These are phyloP conservation scores for Chrysoporthe cubensis DNA, from an alignment of 2,329 filamentous ascomycete species.

Conservation along the genomic window DNA sequence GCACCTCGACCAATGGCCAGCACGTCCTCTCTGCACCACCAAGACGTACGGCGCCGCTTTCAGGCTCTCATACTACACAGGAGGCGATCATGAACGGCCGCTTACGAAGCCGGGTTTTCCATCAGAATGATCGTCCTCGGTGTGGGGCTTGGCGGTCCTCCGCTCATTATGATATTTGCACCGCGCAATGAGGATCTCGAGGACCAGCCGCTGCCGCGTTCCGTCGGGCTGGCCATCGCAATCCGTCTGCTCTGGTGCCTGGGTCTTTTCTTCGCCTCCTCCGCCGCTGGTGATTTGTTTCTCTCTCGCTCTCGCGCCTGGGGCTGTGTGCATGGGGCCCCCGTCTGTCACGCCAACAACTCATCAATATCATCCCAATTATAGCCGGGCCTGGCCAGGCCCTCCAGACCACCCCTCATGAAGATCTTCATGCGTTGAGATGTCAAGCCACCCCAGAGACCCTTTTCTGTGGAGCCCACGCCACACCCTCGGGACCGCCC, in stretches of 20 bases:
- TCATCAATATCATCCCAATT: slow-evolving; percentile 18
- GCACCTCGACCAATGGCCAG: background rate
- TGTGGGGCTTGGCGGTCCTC: background rate
- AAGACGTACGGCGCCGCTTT: background rate
- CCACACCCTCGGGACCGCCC: background rate
- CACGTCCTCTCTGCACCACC: background rate
- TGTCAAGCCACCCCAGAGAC: slow-evolving; percentile 8
- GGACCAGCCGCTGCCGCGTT: background rate
- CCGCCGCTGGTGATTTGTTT: background rate
- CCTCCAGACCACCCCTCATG: slow-evolving; percentile 2
- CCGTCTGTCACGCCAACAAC: slow-evolving; percentile 16
- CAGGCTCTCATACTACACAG: background rate
- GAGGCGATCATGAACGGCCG: background rate
- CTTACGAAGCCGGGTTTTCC: background rate
- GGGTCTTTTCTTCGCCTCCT: background rate
- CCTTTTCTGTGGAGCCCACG: background rate
- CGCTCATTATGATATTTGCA: background rate
- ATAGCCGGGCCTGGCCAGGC: slow-evolving; percentile 17
- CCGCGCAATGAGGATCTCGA: background rate
- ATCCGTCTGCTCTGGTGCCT: background rate
- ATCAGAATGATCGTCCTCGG: background rate
- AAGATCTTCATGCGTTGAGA: slow-evolving; percentile 19
- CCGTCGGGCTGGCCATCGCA: background rate
- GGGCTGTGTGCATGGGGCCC: slow-evolving; percentile 15
- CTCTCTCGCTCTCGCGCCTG: slow-evolving; percentile 14